Conservation (phyloP, 2,329 filamentous ascomycete species). For the Tolypocladium paradoxum region DNA sequence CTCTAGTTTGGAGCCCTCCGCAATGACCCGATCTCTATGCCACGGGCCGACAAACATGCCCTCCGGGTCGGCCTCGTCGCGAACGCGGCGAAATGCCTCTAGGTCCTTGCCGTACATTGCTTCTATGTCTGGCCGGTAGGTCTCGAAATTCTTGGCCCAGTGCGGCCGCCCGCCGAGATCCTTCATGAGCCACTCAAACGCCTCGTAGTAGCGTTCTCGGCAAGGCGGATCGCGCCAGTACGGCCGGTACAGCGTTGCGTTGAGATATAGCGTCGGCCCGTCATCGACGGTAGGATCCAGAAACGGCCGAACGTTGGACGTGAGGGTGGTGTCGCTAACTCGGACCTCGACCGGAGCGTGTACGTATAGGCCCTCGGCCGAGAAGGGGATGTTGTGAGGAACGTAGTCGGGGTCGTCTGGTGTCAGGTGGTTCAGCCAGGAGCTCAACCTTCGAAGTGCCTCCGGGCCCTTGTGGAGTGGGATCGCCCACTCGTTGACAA, state of each 20-base stretch:
- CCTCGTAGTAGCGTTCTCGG: conserved; percentile 68
- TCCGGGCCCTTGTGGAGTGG: conserved; percentile 80
- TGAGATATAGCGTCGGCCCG: conserved; percentile 74
- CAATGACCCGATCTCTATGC: conserved; percentile 62
- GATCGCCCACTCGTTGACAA: conserved; percentile 96
- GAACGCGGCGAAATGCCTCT: conserved; percentile 53
- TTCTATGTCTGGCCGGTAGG: conserved; percentile 49
- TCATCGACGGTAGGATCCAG: conserved; percentile 61
- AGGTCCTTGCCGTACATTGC: conserved; percentile 60
- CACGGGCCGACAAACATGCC: conserved; percentile 87
- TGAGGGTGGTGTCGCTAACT: conserved; percentile 55
- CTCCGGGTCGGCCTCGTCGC: conserved; percentile 62
- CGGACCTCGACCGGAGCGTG: conserved; percentile 92
- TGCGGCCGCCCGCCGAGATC: conserved; percentile 74
- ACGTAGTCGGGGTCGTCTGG: conserved; percentile 55
- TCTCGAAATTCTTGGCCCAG: conserved; percentile 85
- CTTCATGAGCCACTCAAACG: conserved; percentile 84
- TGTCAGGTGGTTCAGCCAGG: conserved; percentile 63
- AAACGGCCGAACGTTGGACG: conserved; percentile 26
- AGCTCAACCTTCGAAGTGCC: conserved; percentile 68
- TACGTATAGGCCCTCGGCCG: conserved; percentile 67
- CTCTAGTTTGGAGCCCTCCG: conserved; percentile 18
- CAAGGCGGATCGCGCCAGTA: conserved; percentile 71
- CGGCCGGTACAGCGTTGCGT: conserved; percentile 79
- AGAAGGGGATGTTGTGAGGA: conserved; percentile 64